A percentile compares a stretch with the other conserved stretches of the same genome.
phyloP scores from a whole-genome alignment of 2,329 filamentous ascomycete species.

The Botrytis cinerea region DNA sequence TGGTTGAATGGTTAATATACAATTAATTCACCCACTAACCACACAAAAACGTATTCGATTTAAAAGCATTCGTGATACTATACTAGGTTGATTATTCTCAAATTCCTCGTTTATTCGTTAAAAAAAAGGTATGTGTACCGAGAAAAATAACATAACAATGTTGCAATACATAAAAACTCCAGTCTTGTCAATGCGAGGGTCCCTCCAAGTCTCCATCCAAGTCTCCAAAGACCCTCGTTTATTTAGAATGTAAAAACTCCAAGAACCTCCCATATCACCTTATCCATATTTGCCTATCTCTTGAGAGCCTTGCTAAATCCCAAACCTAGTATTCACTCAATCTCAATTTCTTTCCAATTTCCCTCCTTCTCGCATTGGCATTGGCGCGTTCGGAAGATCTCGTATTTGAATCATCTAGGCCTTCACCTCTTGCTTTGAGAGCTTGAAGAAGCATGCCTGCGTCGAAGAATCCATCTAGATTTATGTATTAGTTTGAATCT shows the following conservation, averaged over 20 bases:
- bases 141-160: neutral
- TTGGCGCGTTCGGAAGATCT: constrained; percentile 61
- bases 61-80: neutral
- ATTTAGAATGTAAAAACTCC: too few relatives aligned
- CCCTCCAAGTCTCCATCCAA: too few relatives aligned
- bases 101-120: neutral
- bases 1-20: neutral
- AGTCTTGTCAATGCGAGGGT: neutral
- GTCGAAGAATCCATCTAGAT: constrained; percentile 91
- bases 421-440: constrained; percentile 69
- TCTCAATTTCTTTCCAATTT: constrained; percentile 73
- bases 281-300: neutral
- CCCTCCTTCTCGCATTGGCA: constrained; percentile 59
- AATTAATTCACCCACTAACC: neutral
- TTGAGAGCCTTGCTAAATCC: neutral
- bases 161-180: neutral
- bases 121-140: neutral
- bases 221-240: too few relatives aligned
- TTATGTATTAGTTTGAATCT: neutral
- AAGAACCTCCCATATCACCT: neutral
- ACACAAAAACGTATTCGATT: neutral
- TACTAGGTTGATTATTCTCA: neutral
- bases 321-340: constrained; percentile 60
- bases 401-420: constrained; percentile 47
- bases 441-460: constrained; percentile 92